Conservation (phyloP, 441 rosid genomes). For the Populus hybrid region DNA sequence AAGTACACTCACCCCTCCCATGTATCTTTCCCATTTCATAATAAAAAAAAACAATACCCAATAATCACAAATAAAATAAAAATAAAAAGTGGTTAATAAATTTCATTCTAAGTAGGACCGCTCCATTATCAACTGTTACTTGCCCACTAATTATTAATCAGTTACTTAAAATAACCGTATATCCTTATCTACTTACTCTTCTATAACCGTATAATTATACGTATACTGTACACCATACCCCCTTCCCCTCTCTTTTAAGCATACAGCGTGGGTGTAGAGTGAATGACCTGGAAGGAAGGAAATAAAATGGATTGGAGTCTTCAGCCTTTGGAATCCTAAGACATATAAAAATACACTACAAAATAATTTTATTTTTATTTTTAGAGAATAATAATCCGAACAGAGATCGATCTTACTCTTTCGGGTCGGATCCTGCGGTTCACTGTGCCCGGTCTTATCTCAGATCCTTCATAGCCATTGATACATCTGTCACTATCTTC, state of each 20-base stretch:
- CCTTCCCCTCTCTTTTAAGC: not conserved
- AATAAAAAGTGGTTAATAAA: too few species aligned
- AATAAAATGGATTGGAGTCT: conserved; percentile 26
- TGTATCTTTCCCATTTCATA: too few species aligned
- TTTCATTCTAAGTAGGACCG: too few species aligned
- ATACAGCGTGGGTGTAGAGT: not conserved
- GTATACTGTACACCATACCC: not conserved
- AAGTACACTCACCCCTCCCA: too few species aligned
- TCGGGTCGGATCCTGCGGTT: not conserved
- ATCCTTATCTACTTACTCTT: not conserved
- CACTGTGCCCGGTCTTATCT: not conserved
- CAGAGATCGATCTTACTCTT: not conserved
- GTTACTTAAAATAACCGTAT: conserved; percentile 14
- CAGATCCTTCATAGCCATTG: conserved; percentile 27
- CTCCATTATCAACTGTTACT: too few species aligned
- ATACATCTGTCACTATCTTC: conserved; percentile 11
- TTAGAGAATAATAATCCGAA: not conserved
- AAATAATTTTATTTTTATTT: not conserved
- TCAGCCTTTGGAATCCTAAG: not conserved
- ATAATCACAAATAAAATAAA: too few species aligned
- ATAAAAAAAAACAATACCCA: too few species aligned
- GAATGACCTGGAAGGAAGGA: conserved; percentile 11
- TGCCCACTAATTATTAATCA: too few species aligned
- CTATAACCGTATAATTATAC: conserved; percentile 16
- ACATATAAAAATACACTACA: not conserved